Conservation (phyloP, 163 green algal genomes). For the Chlorella variabilis region DNA sequence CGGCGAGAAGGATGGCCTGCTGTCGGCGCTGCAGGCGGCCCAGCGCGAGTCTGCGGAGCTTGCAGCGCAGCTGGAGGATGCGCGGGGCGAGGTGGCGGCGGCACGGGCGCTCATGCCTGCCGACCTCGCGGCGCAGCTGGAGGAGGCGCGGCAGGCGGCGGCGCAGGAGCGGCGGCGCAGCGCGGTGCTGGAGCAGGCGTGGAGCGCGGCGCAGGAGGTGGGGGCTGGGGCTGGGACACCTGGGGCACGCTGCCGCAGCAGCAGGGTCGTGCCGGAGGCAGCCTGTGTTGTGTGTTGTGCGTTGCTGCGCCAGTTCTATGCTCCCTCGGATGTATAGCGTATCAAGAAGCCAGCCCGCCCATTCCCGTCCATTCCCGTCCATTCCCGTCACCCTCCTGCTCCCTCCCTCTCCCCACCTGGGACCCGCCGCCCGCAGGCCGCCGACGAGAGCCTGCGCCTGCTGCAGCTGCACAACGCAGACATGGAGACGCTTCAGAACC, state of each 20-base stretch:
- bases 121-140: neutral
- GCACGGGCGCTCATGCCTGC: neutral
- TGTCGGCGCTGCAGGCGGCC: neutral
- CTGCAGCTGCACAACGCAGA: slow-evolving; percentile 23
- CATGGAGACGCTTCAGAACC: slow-evolving; percentile 15
- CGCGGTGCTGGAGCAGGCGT: slow-evolving; percentile 17
- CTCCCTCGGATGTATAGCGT: too few species aligned
- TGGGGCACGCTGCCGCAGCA: too few species aligned
- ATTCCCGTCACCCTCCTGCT: too few species aligned
- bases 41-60: neutral
- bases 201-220: slow-evolving; percentile 13
- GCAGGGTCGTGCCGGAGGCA: neutral
- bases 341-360: too few species aligned
- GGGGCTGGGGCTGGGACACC: neutral
- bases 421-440: slow-evolving; percentile 5
- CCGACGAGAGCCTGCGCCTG: slow-evolving; percentile 21
- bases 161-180: neutral
- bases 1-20: neutral
- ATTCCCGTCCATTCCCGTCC: too few species aligned
- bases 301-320: too few species aligned
- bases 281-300: neutral
- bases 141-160: slow-evolving; percentile 12
- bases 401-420: too few species aligned
- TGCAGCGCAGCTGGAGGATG: neutral
- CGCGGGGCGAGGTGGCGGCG: neutral